Conservation (phyloP, 1,139 yeast species). For the Hyphopichia fennica region DNA sequence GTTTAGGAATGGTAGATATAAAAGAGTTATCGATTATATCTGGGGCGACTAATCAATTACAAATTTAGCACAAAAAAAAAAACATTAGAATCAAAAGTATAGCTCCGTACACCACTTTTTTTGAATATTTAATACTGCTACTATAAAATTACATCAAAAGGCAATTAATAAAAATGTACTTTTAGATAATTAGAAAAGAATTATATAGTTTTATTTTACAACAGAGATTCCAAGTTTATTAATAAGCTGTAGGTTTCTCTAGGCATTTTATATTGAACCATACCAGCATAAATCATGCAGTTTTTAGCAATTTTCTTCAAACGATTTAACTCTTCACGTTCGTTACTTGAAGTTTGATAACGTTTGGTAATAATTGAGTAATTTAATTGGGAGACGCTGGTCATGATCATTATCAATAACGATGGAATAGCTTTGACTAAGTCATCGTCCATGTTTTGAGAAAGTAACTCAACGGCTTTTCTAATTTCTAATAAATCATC, state of each 20-base stretch:
- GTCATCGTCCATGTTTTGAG: slow-evolving; percentile 59
- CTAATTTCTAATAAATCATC: slow-evolving; percentile 39
- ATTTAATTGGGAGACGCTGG: slow-evolving; percentile 65
- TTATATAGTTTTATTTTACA: slow-evolving; percentile 7
- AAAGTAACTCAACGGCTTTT: slow-evolving; percentile 42
- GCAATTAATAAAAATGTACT: no score
- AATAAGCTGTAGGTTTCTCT: slow-evolving; percentile 79
- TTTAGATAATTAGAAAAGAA: no score
- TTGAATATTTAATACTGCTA: no score
- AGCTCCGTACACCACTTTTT: no score
- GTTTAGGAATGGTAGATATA: no score
- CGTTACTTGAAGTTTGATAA: slow-evolving; percentile 52
- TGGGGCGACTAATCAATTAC: no score
- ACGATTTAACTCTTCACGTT: slow-evolving; percentile 51
- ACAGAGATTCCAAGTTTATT: slow-evolving; percentile 56
- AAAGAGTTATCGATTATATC: no score
- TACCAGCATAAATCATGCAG: slow-evolving; percentile 93
- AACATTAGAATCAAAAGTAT: no score
- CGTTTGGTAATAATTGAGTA: slow-evolving; percentile 47
- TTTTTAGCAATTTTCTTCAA: slow-evolving; percentile 73
- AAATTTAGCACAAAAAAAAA: no score
- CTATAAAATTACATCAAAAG: not conserved
- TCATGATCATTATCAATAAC: slow-evolving; percentile 78
- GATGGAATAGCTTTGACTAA: slow-evolving; percentile 80
- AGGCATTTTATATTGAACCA: slow-evolving; percentile 95